Conservation (phyloP, 2,329 filamentous ascomycete species). For the Ciborinia camelliae region DNA sequence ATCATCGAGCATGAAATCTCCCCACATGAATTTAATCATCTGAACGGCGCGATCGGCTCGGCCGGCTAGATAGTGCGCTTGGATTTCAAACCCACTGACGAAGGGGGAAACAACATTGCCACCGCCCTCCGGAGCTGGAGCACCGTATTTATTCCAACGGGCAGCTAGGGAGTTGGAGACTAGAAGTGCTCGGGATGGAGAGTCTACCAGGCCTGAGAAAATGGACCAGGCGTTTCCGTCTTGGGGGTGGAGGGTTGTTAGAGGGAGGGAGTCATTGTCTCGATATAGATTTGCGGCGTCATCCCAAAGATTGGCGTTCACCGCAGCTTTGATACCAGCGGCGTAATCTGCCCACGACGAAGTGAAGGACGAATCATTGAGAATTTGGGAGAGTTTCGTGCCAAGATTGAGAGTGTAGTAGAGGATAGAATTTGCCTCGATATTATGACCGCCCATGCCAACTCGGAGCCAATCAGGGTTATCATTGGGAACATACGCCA, state of each 20-base stretch:
- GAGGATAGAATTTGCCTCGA: conserved; percentile 35
- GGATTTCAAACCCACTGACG: conserved; percentile 56
- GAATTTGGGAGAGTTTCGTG: conserved; percentile 41
- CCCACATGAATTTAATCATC: conserved; percentile 56
- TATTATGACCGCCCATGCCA: conserved; percentile 36
- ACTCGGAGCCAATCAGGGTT: conserved; percentile 33
- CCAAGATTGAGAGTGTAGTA: conserved; percentile 40
- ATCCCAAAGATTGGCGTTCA: conserved; percentile 21
- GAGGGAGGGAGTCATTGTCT: conserved; percentile 44
- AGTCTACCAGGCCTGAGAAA: conserved; percentile 31
- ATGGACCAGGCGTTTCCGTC: conserved; percentile 57
- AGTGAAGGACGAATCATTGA: conserved; percentile 34
- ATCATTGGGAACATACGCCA: conserved; percentile 31
- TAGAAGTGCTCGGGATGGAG: conserved; percentile 40
- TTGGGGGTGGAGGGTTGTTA: conserved; percentile 54
- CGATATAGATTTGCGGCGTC: conserved; percentile 37
- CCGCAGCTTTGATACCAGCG: conserved; percentile 19
- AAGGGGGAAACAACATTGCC: conserved; percentile 55
- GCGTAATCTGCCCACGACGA: conserved; percentile 1
- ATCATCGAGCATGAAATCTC: conserved; percentile 55
- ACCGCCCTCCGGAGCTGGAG: conserved; percentile 53
- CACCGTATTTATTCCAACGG: conserved; percentile 53
- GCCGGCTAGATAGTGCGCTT: conserved; percentile 51
- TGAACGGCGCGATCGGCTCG: conserved; percentile 51
- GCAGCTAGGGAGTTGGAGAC: conserved; percentile 30